These are phyloP conservation scores for Ceratocystis diversiconidia DNA, from an alignment of 2,329 filamentous ascomycete genomes.

Conservation along the genomic window DNA sequence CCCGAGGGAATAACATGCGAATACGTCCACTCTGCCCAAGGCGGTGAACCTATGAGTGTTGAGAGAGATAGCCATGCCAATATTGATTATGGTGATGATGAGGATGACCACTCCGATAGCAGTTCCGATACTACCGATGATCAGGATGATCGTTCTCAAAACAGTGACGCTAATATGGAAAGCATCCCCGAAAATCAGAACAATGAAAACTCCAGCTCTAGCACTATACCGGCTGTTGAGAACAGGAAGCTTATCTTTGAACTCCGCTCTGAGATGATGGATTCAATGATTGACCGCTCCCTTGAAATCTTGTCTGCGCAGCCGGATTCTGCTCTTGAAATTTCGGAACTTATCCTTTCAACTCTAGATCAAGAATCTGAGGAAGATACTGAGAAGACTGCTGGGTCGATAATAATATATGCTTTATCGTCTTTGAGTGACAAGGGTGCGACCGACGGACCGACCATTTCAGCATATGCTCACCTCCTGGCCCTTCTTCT, in stretches of 20 bases:
- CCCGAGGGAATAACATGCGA: constrained; percentile 27
- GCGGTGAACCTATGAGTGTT: constrained; percentile 21
- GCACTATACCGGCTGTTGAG: constrained; percentile 3
- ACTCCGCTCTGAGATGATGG: constrained; percentile 56
- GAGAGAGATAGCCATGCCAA: not conserved
- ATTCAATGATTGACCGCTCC: constrained; percentile 73
- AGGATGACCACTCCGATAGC: constrained; percentile 17
- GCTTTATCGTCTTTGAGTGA: constrained; percentile 59
- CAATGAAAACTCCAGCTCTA: constrained; percentile 21
- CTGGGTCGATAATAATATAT: constrained; percentile 69
- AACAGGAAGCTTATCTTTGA: constrained; percentile 30
- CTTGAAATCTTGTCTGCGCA: constrained; percentile 82
- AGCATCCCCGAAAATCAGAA: constrained; percentile 20
- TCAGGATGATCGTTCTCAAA: constrained; percentile 14
- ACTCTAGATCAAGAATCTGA: constrained; percentile 44
- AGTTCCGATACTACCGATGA: constrained; percentile 17
- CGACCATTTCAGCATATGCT: constrained; percentile 69
- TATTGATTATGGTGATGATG: constrained; percentile 21
- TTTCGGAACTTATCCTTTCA: constrained; percentile 71
- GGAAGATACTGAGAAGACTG: constrained; percentile 36
- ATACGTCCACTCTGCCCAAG: constrained; percentile 22
- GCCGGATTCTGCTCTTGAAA: constrained; percentile 75
- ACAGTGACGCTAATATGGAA: constrained; percentile 19
- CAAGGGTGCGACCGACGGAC: constrained; percentile 46
- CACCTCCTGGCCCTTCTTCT: constrained; percentile 81